Evolutionary conservation across 495 filamentous ascomycete genomes (phyloP), one percentile per base, ranked within the genome.

Genomic region (Amphirosellinia nigrospora): DNA sequence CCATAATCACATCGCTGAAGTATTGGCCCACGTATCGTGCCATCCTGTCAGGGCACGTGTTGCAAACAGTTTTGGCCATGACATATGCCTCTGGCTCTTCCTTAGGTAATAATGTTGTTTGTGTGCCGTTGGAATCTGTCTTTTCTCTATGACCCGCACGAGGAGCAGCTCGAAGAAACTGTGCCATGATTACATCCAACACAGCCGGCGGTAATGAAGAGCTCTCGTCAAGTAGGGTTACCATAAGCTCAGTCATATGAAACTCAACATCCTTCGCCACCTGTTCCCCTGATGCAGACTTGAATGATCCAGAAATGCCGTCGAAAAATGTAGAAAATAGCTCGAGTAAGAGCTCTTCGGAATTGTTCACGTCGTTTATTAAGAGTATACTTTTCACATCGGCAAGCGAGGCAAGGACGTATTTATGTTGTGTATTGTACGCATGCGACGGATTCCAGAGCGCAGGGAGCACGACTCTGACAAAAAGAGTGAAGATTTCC

Each of bases 41-140:
- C 95, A 99, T 98, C 77, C 94, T 93, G 70, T 97, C 96, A 2
- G 92, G 89, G 68, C 89, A 95, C n/a, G 86, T 83, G 74, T 95
- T 96, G 79, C 96, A 99, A 36, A 99, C 90, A 7, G 90, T 90
- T 79, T 94, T 96, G 36, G 96, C 94, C 93, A 98, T 97, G 72
- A 93, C 93, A 78, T 99, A 98, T 1, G 96, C 94, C 32, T 93
- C 87, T 3, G 95, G 94, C 46, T 94, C 89, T 66, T 97, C 93
- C 75, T 96, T 97, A 34, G 93, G 79, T 16, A 92, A 80, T 30
- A 97, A 84, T 0, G 91, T 96, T 3, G 89, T 91, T 75, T 97
- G 94, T 32, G 79, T 83, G 19, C 79, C 82, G 69, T 83, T 82
- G 28, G 80, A 74, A 52, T 84, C 81, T 36, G 77, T 74, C 72